Evolutionary conservation across 2,329 filamentous ascomycete genomes (phyloP).

Genomic region (Thermothelomyces thermophilus): DNA sequence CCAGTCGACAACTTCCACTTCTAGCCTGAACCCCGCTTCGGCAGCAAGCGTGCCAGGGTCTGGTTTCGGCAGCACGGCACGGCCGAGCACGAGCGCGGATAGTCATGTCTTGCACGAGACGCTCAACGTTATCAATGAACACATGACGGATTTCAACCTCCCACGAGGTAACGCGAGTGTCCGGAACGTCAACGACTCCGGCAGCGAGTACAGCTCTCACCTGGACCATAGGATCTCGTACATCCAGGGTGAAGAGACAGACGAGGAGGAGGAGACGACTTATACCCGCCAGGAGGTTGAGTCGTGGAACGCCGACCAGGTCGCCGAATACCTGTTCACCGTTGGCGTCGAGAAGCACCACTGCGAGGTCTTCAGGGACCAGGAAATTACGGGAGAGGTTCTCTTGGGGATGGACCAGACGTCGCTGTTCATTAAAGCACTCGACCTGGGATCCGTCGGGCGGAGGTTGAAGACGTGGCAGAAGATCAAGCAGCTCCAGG

Average conservation of each 20-base stretch:
- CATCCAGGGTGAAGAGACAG: constrained; percentile 89
- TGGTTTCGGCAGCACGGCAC: constrained; percentile 28
- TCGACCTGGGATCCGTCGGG: constrained; percentile 86
- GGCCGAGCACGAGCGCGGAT: constrained; percentile 44
- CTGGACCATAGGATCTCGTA: constrained; percentile 75
- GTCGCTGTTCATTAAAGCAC: constrained; percentile 90
- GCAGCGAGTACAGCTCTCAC: constrained; percentile 83
- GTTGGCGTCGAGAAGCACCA: constrained; percentile 80
- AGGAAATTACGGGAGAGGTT: constrained; percentile 93
- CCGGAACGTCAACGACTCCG: constrained; percentile 63
- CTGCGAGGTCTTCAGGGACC: constrained; percentile 89
- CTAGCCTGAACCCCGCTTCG: constrained; percentile 26
- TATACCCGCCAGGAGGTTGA: constrained; percentile 68
- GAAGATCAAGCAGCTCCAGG: constrained; percentile 86
- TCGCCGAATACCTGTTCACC: constrained; percentile 83
- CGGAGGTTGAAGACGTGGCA: constrained; percentile 91
- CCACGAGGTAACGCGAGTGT: constrained; percentile 49
- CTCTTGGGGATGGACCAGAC: constrained; percentile 91
- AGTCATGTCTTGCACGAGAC: constrained; percentile 32
- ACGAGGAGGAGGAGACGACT: constrained; percentile 76
- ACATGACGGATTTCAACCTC: constrained; percentile 29
- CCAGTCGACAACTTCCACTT: constrained; percentile 31
- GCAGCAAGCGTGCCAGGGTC: constrained; percentile 27
- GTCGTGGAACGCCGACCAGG: constrained; percentile 71
- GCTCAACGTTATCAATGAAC: constrained; percentile 25